Evolutionary conservation across 345 rosid genomes (phyloP).

Genomic region (Turritis glabra): DNA sequence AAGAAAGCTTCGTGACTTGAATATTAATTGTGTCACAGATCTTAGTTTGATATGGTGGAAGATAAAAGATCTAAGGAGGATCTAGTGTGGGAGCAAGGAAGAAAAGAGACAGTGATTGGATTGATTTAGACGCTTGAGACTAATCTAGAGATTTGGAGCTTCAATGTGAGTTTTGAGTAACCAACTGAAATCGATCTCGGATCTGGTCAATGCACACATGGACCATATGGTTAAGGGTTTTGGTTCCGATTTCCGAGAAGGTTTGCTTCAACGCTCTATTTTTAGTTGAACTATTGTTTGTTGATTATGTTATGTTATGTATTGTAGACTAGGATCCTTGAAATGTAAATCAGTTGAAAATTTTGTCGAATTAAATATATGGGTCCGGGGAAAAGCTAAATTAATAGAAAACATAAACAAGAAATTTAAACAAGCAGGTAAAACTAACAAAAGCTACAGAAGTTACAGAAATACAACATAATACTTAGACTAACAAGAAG

Average conservation of each 20-base stretch:
- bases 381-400: background rate
- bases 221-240: background rate
- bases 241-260: too few species aligned
- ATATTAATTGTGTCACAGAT: background rate
- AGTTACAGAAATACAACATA: too few species aligned
- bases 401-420: too few species aligned
- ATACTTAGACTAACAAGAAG: too few species aligned
- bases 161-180: background rate
- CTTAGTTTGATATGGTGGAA: background rate
- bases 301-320: slow-evolving; percentile 6
- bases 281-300: background rate
- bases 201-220: slow-evolving; percentile 1
- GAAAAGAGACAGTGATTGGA: background rate
- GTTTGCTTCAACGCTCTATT: background rate
- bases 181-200: background rate
- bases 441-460: too few species aligned
- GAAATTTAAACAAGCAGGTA: too few species aligned
- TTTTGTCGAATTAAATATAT: background rate
- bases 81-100: slow-evolving; percentile 5
- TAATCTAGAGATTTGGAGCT: background rate
- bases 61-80: background rate
- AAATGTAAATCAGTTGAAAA: background rate
- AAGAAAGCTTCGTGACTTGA: slow-evolving; percentile 30
- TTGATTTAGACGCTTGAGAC: background rate
- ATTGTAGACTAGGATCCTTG: background rate